Evolutionary conservation across 1,284 basidiomycete species (phyloP), one percentile per base, ranked within the genome.

Genomic region (Puccinia horiana): DNA sequence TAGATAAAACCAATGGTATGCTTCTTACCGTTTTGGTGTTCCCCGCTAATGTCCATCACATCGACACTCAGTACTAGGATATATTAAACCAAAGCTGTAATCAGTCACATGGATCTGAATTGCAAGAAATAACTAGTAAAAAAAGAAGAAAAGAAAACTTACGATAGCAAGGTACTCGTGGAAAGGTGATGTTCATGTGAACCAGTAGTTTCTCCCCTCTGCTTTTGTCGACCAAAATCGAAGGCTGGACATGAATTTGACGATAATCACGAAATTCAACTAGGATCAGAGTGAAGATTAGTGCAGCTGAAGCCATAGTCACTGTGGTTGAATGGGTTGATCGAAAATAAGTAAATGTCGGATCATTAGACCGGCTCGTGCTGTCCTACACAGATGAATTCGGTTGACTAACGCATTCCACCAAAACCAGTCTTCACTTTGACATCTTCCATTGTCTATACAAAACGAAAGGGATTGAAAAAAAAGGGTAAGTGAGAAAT

Each of bases 251-350:
- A 82, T 90, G 91, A 61, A 98, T 91, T 83, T 91, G 90, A 83
- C 96, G 91, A 87, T 98, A 99, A 89, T 99, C 96, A 87, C 98
- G 88, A 87, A 95, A 98, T 87, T 99, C 97, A 88, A 97, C 93
- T 75, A 93, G 90, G 26, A 94, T 93, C 85, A 98, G 94, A 42
- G 94, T 90, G 84, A 95, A 87, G 87, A 99, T 99, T 86, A 99
- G 93, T 78, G 93, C 92, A 83, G 94, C 92, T 78, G 96, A 94
- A 83, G 97, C 88, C 85, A 99, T 89, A 47, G 97, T 99, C 88
- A 99, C 87, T 88, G 83, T 49, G 35, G 44, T 37, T 52, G 54
- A 11, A 23, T 78, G 26, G 32, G 82, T 20, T 76, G 79, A 77
- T 37, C 67, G 20, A 29, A 63, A 63, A 58, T 14, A 63, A 37